Evolutionary conservation across 768 basidiomycete genomes (phyloP).

Genomic region (Neoboletus brunneissimus): DNA sequence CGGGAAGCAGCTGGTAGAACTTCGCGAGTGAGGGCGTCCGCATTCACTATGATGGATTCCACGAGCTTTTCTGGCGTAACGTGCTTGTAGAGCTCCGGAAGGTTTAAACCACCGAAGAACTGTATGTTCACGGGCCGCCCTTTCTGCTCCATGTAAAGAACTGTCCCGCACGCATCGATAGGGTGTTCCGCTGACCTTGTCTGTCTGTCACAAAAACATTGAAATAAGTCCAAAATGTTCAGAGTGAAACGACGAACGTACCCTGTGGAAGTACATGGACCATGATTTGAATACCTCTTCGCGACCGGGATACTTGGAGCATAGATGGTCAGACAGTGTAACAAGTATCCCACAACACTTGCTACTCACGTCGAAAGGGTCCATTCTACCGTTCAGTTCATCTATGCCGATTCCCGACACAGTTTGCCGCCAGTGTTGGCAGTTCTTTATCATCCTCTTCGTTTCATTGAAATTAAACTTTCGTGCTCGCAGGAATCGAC

Average conservation of each 20-base stretch:
- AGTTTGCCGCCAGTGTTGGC: conserved; percentile 65
- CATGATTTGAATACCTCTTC: conserved; percentile 68
- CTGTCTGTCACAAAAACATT: conserved; percentile 42
- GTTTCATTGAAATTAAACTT: conserved; percentile 57
- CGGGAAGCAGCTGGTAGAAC: conserved; percentile 62
- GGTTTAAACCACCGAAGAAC: conserved; percentile 56
- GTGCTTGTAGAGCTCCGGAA: conserved; percentile 52
- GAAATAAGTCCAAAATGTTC: not conserved
- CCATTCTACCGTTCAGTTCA: conserved; percentile 55
- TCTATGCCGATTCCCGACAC: conserved; percentile 67
- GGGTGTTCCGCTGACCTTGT: conserved; percentile 50
- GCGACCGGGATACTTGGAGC: conserved; percentile 62
- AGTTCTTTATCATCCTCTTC: conserved; percentile 64
- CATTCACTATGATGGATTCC: conserved; percentile 61
- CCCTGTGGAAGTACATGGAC: conserved; percentile 81
- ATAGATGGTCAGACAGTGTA: not conserved
- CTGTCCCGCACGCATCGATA: not conserved
- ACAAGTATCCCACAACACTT: not conserved
- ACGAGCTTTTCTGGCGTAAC: conserved; percentile 61
- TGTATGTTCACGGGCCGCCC: conserved; percentile 74
- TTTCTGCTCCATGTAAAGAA: conserved; percentile 38
- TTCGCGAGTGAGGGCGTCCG: conserved; percentile 62
- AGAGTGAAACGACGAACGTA: conserved; percentile 22
- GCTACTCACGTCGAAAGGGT: conserved; percentile 65
- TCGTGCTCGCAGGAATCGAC: conserved; percentile 76